Conservation (phyloP, 2,329 filamentous ascomycete genomes). For the Plectosphaerella cucumerina region DNA sequence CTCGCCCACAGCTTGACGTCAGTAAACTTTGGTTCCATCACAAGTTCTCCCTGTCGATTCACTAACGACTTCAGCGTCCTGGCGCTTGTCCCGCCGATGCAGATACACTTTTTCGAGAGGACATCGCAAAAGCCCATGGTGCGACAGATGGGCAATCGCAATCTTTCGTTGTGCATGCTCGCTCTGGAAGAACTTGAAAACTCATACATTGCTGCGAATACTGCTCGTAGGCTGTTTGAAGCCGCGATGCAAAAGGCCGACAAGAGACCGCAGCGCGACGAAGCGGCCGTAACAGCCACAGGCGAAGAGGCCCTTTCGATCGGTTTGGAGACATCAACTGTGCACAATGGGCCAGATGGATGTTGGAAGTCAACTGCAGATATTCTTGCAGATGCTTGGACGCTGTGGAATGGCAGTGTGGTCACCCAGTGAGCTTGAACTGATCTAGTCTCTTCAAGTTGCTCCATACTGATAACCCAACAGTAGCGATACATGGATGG, state of each 20-base stretch:
- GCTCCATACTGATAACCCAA: neutral
- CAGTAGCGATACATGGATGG: conserved; percentile 7
- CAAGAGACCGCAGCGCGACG: too few relatives aligned
- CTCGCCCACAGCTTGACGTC: conserved; percentile 3
- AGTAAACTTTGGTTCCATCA: too few relatives aligned
- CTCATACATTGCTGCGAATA: conserved; percentile 7
- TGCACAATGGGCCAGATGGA: too few relatives aligned
- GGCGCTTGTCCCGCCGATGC: conserved; percentile 6
- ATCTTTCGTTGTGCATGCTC: conserved; percentile 8
- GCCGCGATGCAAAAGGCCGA: too few relatives aligned
- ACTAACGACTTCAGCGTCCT: conserved; percentile 3
- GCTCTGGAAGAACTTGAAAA: conserved; percentile 8
- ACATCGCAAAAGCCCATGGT: conserved; percentile 8
- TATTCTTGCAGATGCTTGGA: too few relatives aligned
- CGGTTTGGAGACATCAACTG: too few relatives aligned
- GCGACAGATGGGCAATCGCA: conserved; percentile 8
- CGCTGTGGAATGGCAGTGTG: too few relatives aligned
- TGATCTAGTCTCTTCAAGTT: neutral
- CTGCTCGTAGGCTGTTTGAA: neutral
- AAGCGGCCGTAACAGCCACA: too few relatives aligned
- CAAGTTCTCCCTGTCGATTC: too few relatives aligned
- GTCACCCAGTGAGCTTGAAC: too few relatives aligned
- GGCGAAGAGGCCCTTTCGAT: too few relatives aligned
- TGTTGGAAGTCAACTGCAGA: too few relatives aligned
- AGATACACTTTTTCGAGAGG: conserved; percentile 9